Percentiles rank a stretch among this genome's conserved stretches.
Evolutionary conservation across 208 protist genomes (phyloP).

Genomic region (Phytomonas sp.): DNA sequence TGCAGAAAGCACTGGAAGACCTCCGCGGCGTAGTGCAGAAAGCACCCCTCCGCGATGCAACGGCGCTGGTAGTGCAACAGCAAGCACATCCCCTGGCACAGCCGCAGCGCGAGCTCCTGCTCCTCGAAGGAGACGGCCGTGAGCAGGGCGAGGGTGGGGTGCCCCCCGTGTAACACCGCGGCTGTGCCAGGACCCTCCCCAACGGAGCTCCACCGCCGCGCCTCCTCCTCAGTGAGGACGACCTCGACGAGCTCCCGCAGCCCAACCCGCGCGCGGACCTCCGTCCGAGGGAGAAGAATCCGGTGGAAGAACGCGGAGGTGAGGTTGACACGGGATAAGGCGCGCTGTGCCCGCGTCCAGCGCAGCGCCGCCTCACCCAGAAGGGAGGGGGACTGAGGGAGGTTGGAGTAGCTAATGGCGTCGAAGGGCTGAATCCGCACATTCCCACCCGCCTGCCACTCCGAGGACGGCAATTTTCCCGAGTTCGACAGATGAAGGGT

Average conservation of each 20-base stretch:
- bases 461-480: not conserved
- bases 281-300: constrained; percentile 41
- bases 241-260: constrained; percentile 32
- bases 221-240: constrained; percentile 16
- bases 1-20: constrained; percentile 75
- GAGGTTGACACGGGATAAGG: constrained; percentile 45
- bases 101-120: constrained; percentile 72
- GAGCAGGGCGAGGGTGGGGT: constrained; percentile 14
- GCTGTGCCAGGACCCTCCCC: constrained; percentile 1
- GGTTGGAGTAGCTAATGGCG: not conserved
- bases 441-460: not conserved
- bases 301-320: constrained; percentile 51
- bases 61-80: constrained; percentile 66
- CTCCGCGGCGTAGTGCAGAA: constrained; percentile 74
- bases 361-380: not conserved
- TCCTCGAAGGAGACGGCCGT: constrained; percentile 73
- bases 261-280: constrained; percentile 45
- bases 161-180: not conserved
- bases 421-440: not conserved
- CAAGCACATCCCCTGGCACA: constrained; percentile 73
- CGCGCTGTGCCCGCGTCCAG: constrained; percentile 58
- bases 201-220: constrained; percentile 31
- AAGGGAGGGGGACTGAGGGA: not conserved
- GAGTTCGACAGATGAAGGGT: not conserved
- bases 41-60: constrained; percentile 47